Conservation (phyloP, 805 yeast species). For the Cyberlindnera xishuangbannaensis region DNA sequence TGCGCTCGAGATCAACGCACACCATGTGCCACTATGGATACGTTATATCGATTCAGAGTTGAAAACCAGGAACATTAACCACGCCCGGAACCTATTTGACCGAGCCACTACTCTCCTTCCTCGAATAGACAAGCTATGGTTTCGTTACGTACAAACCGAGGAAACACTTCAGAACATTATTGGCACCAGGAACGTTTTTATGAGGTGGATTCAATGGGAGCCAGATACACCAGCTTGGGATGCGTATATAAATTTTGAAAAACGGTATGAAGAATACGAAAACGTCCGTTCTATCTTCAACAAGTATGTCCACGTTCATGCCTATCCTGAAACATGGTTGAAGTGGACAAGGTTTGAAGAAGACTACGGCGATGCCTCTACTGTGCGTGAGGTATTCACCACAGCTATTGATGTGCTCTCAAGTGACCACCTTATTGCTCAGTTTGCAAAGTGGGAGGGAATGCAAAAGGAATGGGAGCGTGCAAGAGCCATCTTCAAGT, state of each 20-base stretch:
- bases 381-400: constrained; percentile 60
- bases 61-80: constrained; percentile 66
- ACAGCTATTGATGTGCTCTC: constrained; percentile 53
- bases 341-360: constrained; percentile 73
- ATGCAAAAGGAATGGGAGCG: constrained; percentile 45
- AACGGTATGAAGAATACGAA: constrained; percentile 51
- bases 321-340: constrained; percentile 56
- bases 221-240: constrained; percentile 69
- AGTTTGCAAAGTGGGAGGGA: constrained; percentile 73
- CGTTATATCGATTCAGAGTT: constrained; percentile 77
- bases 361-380: constrained; percentile 37
- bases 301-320: constrained; percentile 48
- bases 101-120: constrained; percentile 74
- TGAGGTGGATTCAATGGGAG: constrained; percentile 77
- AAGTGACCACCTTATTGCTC: constrained; percentile 31
- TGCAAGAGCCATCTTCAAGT: constrained; percentile 28
- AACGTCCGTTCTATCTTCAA: constrained; percentile 56
- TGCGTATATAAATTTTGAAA: constrained; percentile 68
- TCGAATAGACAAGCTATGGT: constrained; percentile 82
- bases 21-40: constrained; percentile 80
- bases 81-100: constrained; percentile 81
- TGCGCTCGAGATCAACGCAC: constrained; percentile 69
- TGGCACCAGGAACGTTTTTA: constrained; percentile 61
- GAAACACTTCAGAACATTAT: constrained; percentile 63
- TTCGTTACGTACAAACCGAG: constrained; percentile 72